A percentile compares a stretch with the other conserved stretches of the same genome.
Evolutionary conservation across 2,329 filamentous ascomycete species (phyloP).

Genomic region (Aschersonia sp.): DNA sequence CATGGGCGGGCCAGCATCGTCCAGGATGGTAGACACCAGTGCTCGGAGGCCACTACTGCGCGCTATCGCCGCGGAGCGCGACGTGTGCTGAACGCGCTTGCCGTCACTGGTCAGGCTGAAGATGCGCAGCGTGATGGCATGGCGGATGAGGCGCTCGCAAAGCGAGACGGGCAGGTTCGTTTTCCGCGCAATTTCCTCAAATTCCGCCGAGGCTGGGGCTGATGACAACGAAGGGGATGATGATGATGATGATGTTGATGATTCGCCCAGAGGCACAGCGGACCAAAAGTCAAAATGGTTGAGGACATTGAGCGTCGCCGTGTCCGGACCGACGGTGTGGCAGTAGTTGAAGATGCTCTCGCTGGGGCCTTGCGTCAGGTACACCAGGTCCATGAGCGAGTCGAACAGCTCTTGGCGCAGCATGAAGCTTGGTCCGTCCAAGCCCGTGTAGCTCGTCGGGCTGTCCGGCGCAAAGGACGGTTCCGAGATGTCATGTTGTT

Average conservation of each 20-base stretch:
- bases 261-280: slow-evolving; percentile 30
- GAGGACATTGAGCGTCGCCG: slow-evolving; percentile 27
- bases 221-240: too few species aligned
- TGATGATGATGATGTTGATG: slow-evolving; percentile 1
- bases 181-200: slow-evolving; percentile 21
- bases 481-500: slow-evolving; percentile 25
- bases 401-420: slow-evolving; percentile 28
- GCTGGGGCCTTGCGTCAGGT: slow-evolving; percentile 30
- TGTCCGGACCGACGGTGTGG: slow-evolving; percentile 26
- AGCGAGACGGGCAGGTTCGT: slow-evolving; percentile 4
- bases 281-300: slow-evolving; percentile 39
- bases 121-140: background rate
- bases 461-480: slow-evolving; percentile 29
- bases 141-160: background rate
- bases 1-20: slow-evolving; percentile 22
- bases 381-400: slow-evolving; percentile 28
- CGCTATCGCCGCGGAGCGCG: slow-evolving; percentile 22
- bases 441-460: slow-evolving; percentile 22
- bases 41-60: slow-evolving; percentile 17
- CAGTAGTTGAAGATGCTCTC: slow-evolving; percentile 32
- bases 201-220: slow-evolving; percentile 16
- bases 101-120: background rate
- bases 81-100: background rate
- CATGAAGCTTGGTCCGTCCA: slow-evolving; percentile 27
- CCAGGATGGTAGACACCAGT: slow-evolving; percentile 20